These are phyloP conservation scores for Ambrosia artemisiifolia DNA, from an alignment of 129 eudicot genomes.

Conservation along the genomic window DNA sequence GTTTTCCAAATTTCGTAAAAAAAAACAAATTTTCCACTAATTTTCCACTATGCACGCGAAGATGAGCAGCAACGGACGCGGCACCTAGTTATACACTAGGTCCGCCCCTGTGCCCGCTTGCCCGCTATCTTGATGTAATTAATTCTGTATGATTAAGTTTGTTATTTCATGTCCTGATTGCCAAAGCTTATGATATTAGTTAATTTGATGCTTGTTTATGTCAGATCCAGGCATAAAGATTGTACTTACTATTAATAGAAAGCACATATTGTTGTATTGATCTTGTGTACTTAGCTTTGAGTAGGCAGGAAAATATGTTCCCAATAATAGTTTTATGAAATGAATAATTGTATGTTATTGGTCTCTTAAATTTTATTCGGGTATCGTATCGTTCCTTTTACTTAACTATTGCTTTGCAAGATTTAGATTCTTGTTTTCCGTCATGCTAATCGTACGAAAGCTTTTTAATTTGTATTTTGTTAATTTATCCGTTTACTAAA, in stretches of 20 bases:
- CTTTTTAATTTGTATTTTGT: background rate
- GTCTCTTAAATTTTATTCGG: background rate
- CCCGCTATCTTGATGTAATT: too few species aligned
- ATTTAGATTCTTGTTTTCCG: background rate
- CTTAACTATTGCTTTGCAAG: background rate
- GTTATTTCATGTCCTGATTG: background rate
- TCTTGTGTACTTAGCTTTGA: background rate
- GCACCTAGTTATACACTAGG: too few species aligned
- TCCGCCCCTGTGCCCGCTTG: too few species aligned
- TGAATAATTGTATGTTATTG: background rate
- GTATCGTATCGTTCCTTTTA: constrained; percentile 2
- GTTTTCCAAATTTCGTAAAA: too few species aligned
- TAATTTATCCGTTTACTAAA: constrained; percentile 1
- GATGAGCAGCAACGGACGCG: too few species aligned
- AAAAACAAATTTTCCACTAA: too few species aligned
- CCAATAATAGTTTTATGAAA: background rate
- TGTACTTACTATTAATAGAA: background rate
- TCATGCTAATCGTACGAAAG: background rate
- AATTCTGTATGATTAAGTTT: too few species aligned
- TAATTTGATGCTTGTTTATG: constrained; percentile 3
- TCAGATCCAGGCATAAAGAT: constrained; percentile 9
- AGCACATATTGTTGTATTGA: constrained; percentile 7
- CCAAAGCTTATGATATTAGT: background rate
- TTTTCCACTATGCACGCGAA: too few species aligned
- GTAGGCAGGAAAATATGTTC: background rate